Evolutionary conservation across 805 yeast species (phyloP).

Genomic region (Saccharomycopsis lassenensis): DNA sequence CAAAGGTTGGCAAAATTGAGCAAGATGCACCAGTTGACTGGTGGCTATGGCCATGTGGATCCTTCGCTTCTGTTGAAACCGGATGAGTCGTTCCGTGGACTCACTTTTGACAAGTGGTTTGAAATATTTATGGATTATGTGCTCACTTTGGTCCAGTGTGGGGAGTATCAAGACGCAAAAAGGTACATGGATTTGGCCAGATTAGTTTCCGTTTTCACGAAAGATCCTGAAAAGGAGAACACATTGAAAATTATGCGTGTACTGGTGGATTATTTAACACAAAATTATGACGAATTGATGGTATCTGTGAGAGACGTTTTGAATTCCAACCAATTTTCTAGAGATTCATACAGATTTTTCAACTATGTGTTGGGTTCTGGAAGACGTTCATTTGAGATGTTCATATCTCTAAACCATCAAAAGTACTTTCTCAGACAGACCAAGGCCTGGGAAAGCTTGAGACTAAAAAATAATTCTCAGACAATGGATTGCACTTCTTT

Average conservation of each 20-base stretch:
- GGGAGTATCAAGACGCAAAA: constrained; percentile 49
- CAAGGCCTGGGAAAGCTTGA: constrained; percentile 74
- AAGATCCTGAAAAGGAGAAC: constrained; percentile 47
- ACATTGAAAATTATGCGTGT: constrained; percentile 55
- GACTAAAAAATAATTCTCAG: constrained; percentile 20
- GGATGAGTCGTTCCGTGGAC: constrained; percentile 58
- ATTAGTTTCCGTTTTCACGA: constrained; percentile 68
- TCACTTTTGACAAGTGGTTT: constrained; percentile 76
- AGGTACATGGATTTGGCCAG: constrained; percentile 64
- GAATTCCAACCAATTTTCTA: constrained; percentile 65
- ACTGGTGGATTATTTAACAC: constrained; percentile 40
- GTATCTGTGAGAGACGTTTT: constrained; percentile 52
- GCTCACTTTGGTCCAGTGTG: constrained; percentile 50
- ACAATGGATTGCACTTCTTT: constrained; percentile 20
- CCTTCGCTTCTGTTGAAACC: constrained; percentile 31
- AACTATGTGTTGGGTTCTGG: constrained; percentile 59
- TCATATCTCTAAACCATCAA: constrained; percentile 75
- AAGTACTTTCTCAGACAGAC: constrained; percentile 83
- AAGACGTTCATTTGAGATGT: constrained; percentile 41
- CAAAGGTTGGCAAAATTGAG: constrained; percentile 62
- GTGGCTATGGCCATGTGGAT: constrained; percentile 17
- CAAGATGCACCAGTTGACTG: constrained; percentile 45
- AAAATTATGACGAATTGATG: constrained; percentile 44
- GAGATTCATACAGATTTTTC: constrained; percentile 55
- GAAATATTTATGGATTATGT: constrained; percentile 73